Conservation (phyloP, 345 rosid species). For the Streptanthus diversifolius region DNA sequence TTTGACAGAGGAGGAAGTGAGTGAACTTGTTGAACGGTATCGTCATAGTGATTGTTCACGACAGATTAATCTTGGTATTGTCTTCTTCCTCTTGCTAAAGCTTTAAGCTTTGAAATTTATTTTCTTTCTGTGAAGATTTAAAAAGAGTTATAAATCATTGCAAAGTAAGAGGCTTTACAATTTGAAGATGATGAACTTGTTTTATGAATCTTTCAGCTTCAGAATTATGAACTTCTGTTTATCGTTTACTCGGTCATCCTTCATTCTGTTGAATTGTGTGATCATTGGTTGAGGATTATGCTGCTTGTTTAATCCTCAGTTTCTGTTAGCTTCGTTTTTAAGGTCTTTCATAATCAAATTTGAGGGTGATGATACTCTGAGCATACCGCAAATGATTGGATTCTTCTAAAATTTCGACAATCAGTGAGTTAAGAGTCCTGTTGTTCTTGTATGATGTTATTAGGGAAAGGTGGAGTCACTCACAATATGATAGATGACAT, state of each 20-base stretch:
- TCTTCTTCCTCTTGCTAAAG: conserved; percentile 1
- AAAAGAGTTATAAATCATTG: not conserved
- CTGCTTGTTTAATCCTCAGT: not conserved
- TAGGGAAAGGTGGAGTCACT: conserved; percentile 84
- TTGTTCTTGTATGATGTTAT: not conserved
- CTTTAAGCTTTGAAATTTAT: not conserved
- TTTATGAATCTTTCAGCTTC: not conserved
- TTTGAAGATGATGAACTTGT: not conserved
- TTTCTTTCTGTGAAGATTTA: not conserved
- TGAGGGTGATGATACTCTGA: not conserved
- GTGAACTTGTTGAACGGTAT: conserved; percentile 71
- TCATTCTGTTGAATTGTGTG: not conserved
- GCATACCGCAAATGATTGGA: not conserved
- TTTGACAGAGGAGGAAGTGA: conserved; percentile 63
- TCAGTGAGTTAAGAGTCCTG: not conserved
- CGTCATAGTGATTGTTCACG: conserved; percentile 76
- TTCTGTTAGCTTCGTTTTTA: not conserved
- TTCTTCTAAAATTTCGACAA: not conserved
- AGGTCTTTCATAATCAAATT: not conserved
- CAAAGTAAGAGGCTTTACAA: not conserved
- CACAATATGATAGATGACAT: conserved; percentile 94
- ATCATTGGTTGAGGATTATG: not conserved
- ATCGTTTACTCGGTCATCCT: too few relatives aligned
- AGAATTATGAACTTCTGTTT: not conserved
- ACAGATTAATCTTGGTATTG: conserved; percentile 76